A percentile compares a stretch with the other conserved stretches of the same genome.
These are phyloP conservation scores for Carpinus fangiana DNA, from an alignment of 306 rosid genomes.

Conservation along the genomic window DNA sequence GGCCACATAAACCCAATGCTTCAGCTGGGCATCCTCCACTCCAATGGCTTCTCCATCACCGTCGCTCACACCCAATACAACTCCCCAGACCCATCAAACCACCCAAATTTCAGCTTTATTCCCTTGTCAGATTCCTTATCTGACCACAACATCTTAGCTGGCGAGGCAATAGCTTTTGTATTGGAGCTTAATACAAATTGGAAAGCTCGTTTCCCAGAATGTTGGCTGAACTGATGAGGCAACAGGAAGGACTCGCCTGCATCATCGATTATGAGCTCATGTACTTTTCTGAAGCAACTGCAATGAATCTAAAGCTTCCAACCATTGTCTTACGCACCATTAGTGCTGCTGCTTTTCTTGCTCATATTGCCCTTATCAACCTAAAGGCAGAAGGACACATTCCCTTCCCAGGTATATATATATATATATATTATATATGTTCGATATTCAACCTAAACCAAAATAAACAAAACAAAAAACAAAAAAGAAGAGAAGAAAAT, in stretches of 20 bases:
- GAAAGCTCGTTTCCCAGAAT: slow-evolving; percentile 27
- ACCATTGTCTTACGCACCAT: slow-evolving; percentile 33
- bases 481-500: too few species aligned
- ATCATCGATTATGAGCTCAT: slow-evolving; percentile 39
- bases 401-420: slow-evolving; percentile 41
- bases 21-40: slow-evolving; percentile 43
- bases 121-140: slow-evolving; percentile 39
- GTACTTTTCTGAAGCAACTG: slow-evolving; percentile 28
- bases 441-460: too few species aligned
- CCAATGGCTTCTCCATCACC: slow-evolving; percentile 46
- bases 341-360: slow-evolving; percentile 30
- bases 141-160: slow-evolving; percentile 19
- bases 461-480: too few species aligned
- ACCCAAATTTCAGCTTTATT: slow-evolving; percentile 38
- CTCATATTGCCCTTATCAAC: slow-evolving; percentile 23
- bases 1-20: slow-evolving; percentile 47
- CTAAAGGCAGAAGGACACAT: slow-evolving; percentile 28
- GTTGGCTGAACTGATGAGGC: slow-evolving; percentile 4
- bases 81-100: slow-evolving; percentile 34
- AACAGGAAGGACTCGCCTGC: slow-evolving; percentile 24
- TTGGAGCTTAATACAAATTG: slow-evolving; percentile 25
- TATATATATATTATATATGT: too few species aligned
- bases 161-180: background rate
- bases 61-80: slow-evolving; percentile 42
- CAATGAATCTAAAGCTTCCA: slow-evolving; percentile 32